These are phyloP conservation scores for Suhomyces taliae DNA, from an alignment of 1,139 yeast genomes.

Conservation along the genomic window DNA sequence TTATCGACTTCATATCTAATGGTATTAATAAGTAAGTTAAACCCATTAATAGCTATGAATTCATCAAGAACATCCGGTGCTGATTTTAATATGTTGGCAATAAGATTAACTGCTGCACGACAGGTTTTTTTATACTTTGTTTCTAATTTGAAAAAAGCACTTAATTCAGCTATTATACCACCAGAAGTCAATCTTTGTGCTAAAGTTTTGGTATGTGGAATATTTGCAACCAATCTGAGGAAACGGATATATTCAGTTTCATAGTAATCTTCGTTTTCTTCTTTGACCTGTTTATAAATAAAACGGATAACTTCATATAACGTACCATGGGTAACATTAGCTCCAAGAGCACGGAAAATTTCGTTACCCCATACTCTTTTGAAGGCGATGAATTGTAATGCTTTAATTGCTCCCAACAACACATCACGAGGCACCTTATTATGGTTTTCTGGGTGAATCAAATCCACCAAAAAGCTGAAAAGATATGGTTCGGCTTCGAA, in stretches of 20 bases:
- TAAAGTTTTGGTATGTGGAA: constrained; percentile 55
- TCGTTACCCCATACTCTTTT: constrained; percentile 77
- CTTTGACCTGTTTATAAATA: constrained; percentile 50
- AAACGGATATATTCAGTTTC: constrained; percentile 55
- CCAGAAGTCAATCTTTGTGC: constrained; percentile 54
- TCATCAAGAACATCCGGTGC: constrained; percentile 51
- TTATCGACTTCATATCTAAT: constrained; percentile 67
- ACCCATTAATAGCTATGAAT: constrained; percentile 69
- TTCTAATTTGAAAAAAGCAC: constrained; percentile 58
- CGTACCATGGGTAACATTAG: constrained; percentile 84
- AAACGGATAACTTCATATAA: constrained; percentile 70
- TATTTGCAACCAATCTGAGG: constrained; percentile 57
- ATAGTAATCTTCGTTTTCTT: constrained; percentile 31
- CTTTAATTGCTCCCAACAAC: constrained; percentile 60
- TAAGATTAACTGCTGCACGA: constrained; percentile 64
- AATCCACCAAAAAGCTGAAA: constrained; percentile 67
- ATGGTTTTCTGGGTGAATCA: constrained; percentile 59
- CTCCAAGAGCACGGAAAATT: constrained; percentile 79
- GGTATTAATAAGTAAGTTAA: constrained; percentile 57
- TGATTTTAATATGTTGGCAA: constrained; percentile 54
- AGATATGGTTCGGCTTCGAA: constrained; percentile 78
- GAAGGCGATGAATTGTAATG: constrained; percentile 70
- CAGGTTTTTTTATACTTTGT: constrained; percentile 56
- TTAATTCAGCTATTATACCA: constrained; percentile 67
- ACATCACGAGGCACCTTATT: constrained; percentile 51